Evolutionary conservation across 768 basidiomycete species (phyloP).

Genomic region (Phanerodontia chrysosporium): DNA sequence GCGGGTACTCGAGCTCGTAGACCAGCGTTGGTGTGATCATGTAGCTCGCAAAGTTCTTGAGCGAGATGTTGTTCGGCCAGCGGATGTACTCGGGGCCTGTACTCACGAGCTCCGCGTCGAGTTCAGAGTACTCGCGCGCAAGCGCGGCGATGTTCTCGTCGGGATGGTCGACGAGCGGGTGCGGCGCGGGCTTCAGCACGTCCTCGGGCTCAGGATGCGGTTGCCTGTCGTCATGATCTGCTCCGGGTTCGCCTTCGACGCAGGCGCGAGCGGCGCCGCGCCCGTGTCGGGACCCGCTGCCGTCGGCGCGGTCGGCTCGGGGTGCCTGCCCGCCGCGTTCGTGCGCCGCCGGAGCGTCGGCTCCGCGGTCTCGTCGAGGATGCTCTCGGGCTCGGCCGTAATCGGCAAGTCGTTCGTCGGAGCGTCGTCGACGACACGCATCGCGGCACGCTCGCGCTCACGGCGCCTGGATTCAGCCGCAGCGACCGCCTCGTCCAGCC

Average conservation of each 20-base stretch:
- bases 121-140: constrained; percentile 72
- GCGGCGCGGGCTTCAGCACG: constrained; percentile 26
- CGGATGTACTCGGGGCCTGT: constrained; percentile 60
- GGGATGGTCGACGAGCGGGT: constrained; percentile 63
- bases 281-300: neutral
- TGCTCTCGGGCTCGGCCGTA: neutral
- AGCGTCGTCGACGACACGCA: constrained; percentile 29
- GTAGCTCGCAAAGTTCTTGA: constrained; percentile 80
- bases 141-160: constrained; percentile 57
- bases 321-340: neutral
- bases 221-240: constrained; percentile 16
- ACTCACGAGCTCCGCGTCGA: constrained; percentile 72
- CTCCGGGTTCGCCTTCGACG: neutral
- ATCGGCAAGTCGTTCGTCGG: constrained; percentile 7
- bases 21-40: constrained; percentile 88
- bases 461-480: constrained; percentile 44
- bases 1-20: constrained; percentile 74
- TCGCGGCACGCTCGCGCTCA: constrained; percentile 30
- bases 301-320: neutral
- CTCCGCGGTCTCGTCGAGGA: neutral
- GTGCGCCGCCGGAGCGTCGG: constrained; percentile 1
- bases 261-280: neutral
- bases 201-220: constrained; percentile 16
- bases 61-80: constrained; percentile 85
- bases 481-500: constrained; percentile 59